phyloP scores from a whole-genome alignment of 2,329 filamentous ascomycete species.

The Diaporthe destruens region DNA sequence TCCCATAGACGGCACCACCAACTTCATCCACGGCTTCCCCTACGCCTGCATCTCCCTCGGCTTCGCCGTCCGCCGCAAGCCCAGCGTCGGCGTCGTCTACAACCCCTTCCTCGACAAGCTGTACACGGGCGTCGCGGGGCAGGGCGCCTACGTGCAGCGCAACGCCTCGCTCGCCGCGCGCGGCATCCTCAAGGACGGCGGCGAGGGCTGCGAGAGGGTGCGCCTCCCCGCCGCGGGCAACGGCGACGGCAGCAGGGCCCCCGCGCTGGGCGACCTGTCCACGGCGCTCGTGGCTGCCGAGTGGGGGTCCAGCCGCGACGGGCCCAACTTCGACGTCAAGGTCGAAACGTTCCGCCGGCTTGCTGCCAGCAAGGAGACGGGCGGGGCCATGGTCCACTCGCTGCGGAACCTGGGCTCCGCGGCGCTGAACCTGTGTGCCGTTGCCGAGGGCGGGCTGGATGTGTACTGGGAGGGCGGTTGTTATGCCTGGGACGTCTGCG shows the following conservation, averaged over 20 bases:
- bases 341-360: constrained; percentile 73
- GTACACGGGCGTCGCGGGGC: constrained; percentile 76
- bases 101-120: constrained; percentile 80
- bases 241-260: constrained; percentile 58
- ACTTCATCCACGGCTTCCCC: constrained; percentile 83
- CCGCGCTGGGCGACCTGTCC: constrained; percentile 71
- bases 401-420: constrained; percentile 79
- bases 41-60: constrained; percentile 83
- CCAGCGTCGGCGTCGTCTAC: constrained; percentile 81
- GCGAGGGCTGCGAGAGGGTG: constrained; percentile 40
- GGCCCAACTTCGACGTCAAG: constrained; percentile 79
- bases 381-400: constrained; percentile 82
- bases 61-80: constrained; percentile 71
- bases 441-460: constrained; percentile 79
- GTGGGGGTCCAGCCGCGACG: constrained; percentile 77
- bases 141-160: constrained; percentile 72
- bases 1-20: constrained; percentile 85
- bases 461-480: constrained; percentile 87
- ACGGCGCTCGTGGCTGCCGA: constrained; percentile 77
- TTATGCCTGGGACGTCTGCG: constrained; percentile 89
- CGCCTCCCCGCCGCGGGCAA: constrained; percentile 55
- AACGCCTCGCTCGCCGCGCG: constrained; percentile 56
- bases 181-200: constrained; percentile 44
- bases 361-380: constrained; percentile 68
- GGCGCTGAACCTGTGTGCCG: constrained; percentile 79